A percentile compares a stretch with the other conserved stretches of the same genome.
phyloP scores from a whole-genome alignment of 345 rosid species.

The Brassica carinata region DNA sequence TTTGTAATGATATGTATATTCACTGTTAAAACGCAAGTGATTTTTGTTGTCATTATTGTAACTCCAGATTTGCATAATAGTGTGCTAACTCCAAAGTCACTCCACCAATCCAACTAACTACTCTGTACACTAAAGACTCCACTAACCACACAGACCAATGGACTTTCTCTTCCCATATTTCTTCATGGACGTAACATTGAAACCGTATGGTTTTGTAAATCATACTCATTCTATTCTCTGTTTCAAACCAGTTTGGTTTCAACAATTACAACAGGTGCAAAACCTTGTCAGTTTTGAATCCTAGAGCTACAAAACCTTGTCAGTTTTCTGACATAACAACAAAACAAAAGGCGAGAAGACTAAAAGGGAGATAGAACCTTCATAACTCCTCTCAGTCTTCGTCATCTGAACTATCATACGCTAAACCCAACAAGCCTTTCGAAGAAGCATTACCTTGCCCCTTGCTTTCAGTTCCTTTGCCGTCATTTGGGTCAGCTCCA shows the following conservation, averaged over 20 bases:
- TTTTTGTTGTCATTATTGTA: slow-evolving; percentile 2
- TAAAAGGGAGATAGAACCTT: not conserved
- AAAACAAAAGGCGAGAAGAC: slow-evolving; percentile 20
- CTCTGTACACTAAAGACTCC: not conserved
- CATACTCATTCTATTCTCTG: slow-evolving; percentile 22
- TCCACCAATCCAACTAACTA: not conserved
- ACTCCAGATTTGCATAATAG: slow-evolving; percentile 2
- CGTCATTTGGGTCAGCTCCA: slow-evolving; percentile 6
- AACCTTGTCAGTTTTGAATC: slow-evolving; percentile 18
- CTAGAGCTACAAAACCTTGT: slow-evolving; percentile 30
- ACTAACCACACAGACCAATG: not conserved
- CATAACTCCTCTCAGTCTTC: slow-evolving; percentile 43
- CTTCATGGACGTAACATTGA: not conserved
- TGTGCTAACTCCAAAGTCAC: not conserved
- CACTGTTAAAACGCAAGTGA: slow-evolving; percentile 23
- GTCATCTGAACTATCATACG: slow-evolving; percentile 90
- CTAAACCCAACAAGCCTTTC: slow-evolving; percentile 74
- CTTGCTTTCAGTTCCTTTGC: slow-evolving; percentile 25
- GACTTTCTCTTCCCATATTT: not conserved
- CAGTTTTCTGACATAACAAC: slow-evolving; percentile 20
- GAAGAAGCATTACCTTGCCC: slow-evolving; percentile 47
- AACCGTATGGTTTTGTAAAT: not conserved
- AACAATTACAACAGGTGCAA: slow-evolving; percentile 38
- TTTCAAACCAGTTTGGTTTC: slow-evolving; percentile 29
- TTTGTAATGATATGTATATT: slow-evolving; percentile 11